phyloP scores from a whole-genome alignment of 345 rosid species.

The Capsella bursapastoris region DNA sequence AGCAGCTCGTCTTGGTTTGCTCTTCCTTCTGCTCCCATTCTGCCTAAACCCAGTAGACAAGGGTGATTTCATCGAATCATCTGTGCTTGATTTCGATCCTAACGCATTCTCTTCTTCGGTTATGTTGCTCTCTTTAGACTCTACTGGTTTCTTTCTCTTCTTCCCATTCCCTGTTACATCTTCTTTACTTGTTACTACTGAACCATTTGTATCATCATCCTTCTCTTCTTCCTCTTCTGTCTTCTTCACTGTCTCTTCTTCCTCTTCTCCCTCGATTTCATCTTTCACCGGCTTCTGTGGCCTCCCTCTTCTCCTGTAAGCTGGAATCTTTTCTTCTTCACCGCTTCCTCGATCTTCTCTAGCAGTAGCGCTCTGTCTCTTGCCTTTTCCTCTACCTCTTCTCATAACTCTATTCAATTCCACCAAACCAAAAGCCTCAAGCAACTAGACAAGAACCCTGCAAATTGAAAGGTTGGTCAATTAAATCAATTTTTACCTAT shows the following conservation, averaged over 20 bases:
- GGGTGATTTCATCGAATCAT: constrained; percentile 49
- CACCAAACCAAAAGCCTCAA: constrained; percentile 20
- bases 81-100: constrained; percentile 52
- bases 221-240: constrained; percentile 37
- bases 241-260: constrained; percentile 34
- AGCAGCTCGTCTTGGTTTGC: constrained; percentile 83
- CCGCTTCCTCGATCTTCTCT: constrained; percentile 63
- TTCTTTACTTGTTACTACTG: constrained; percentile 49
- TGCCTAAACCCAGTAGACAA: constrained; percentile 58
- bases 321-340: constrained; percentile 68
- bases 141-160: constrained; percentile 60
- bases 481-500: not conserved
- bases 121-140: constrained; percentile 51
- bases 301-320: constrained; percentile 67
- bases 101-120: constrained; percentile 63
- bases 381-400: constrained; percentile 75
- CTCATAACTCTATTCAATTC: constrained; percentile 38
- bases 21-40: constrained; percentile 75
- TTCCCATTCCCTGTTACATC: constrained; percentile 54
- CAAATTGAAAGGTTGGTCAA: not conserved
- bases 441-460: constrained; percentile 24
- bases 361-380: constrained; percentile 55
- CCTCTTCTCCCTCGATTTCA: constrained; percentile 44
- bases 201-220: constrained; percentile 45
- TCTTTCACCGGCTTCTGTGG: constrained; percentile 63